Percentiles rank a stretch among this genome's conserved stretches.
Conservation (phyloP, 768 basidiomycete species). For the Russula brevipes region DNA sequence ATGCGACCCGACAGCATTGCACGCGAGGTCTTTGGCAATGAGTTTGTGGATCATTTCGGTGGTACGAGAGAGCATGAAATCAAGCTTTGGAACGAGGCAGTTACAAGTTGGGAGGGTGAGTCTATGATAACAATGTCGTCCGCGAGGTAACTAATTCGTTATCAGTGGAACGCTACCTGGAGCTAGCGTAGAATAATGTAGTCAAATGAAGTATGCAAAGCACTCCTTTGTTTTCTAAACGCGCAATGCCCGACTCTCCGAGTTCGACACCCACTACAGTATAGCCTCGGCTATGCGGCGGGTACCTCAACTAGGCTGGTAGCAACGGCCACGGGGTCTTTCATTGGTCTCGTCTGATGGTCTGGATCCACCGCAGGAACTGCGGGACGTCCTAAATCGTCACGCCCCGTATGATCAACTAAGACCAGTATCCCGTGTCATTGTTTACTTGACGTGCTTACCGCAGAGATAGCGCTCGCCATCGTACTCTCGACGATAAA, state of each 20-base stretch:
- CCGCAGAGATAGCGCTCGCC: slow-evolving; percentile 58
- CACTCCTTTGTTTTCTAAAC: background rate
- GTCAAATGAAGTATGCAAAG: background rate
- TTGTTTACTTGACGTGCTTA: slow-evolving; percentile 31
- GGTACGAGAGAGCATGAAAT: slow-evolving; percentile 95
- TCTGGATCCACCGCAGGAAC: slow-evolving; percentile 62
- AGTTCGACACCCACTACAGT: background rate
- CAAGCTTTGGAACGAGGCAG: slow-evolving; percentile 78
- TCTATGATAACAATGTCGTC: background rate
- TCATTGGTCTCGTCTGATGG: slow-evolving; percentile 26
- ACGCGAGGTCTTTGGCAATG: slow-evolving; percentile 79
- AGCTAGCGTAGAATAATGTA: slow-evolving; percentile 49
- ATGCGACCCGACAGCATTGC: slow-evolving; percentile 74
- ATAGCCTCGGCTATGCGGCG: background rate
- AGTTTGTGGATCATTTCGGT: slow-evolving; percentile 91
- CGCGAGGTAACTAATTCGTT: slow-evolving; percentile 4
- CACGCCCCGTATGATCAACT: background rate
- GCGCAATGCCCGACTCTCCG: background rate
- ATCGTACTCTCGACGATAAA: slow-evolving; percentile 59
- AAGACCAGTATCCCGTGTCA: background rate
- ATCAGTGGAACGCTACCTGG: slow-evolving; percentile 80
- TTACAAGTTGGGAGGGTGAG: slow-evolving; percentile 92
- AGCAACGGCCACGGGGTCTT: background rate
- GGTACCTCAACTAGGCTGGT: background rate
- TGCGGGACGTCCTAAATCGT: slow-evolving; percentile 59